These are phyloP conservation scores for Suillus variegatus DNA, from an alignment of 768 basidiomycete species.

Conservation along the genomic window DNA sequence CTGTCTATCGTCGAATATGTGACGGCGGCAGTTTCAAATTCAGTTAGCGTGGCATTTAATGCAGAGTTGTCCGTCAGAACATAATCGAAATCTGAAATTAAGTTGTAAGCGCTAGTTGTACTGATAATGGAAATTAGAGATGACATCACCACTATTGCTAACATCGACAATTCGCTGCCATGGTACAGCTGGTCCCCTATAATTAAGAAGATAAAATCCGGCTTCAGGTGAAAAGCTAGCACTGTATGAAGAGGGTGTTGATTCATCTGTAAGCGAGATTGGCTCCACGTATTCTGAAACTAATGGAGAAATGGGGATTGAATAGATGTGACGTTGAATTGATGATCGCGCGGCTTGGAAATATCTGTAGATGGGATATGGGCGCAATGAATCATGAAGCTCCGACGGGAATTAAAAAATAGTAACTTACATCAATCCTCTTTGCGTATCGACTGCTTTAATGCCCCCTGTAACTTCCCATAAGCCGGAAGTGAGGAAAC, in stretches of 20 bases:
- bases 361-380: slow-evolving; percentile 56
- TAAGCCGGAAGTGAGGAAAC: slow-evolving; percentile 81
- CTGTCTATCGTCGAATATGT: slow-evolving; percentile 70
- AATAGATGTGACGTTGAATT: slow-evolving; percentile 82
- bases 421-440: slow-evolving; percentile 66
- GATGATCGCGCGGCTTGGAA: slow-evolving; percentile 87
- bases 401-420: slow-evolving; percentile 33
- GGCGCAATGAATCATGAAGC: slow-evolving; percentile 20
- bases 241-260: slow-evolving; percentile 56
- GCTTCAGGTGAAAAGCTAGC: slow-evolving; percentile 83
- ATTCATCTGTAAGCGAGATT: slow-evolving; percentile 52
- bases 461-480: slow-evolving; percentile 90
- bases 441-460: slow-evolving; percentile 65
- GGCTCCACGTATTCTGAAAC: slow-evolving; percentile 38
- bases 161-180: slow-evolving; percentile 80
- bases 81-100: slow-evolving; percentile 55
- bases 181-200: slow-evolving; percentile 81
- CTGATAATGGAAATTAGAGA: slow-evolving; percentile 5
- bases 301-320: slow-evolving; percentile 65
- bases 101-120: slow-evolving; percentile 2
- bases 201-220: slow-evolving; percentile 81
- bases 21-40: slow-evolving; percentile 74
- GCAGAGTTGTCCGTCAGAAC: slow-evolving; percentile 69
- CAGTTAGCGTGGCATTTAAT: slow-evolving; percentile 61
- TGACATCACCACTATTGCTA: slow-evolving; percentile 43